A percentile compares a stretch with the other conserved stretches of the same genome.
Evolutionary conservation across 2,329 filamentous ascomycete genomes (phyloP).

Genomic region (Colletotrichum plurivorum): DNA sequence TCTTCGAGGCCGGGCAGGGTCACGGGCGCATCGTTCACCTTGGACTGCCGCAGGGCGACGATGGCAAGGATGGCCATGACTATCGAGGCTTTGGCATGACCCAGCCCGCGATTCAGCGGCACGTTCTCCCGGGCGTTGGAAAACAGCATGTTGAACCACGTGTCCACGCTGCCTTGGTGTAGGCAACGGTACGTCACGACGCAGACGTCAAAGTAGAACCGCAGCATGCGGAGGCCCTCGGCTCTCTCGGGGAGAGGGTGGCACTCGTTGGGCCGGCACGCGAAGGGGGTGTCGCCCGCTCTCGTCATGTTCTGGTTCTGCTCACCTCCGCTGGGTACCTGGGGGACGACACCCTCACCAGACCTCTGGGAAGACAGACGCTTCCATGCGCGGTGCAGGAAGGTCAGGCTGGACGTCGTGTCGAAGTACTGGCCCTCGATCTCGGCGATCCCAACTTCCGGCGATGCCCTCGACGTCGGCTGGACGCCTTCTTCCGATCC

Average conservation of each 20-base stretch:
- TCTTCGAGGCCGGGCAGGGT: neutral
- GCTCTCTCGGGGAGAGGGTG: conserved; percentile 42
- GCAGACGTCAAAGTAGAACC: conserved; percentile 71
- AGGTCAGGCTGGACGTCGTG: conserved; percentile 68
- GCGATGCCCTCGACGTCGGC: conserved; percentile 40
- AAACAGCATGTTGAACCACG: conserved; percentile 60
- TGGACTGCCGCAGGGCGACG: conserved; percentile 60
- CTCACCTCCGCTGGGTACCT: conserved; percentile 41
- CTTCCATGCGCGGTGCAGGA: conserved; percentile 68
- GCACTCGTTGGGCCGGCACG: conserved; percentile 21
- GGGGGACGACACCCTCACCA: conserved; percentile 44
- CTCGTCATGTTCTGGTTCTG: conserved; percentile 45
- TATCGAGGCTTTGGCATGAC: conserved; percentile 61
- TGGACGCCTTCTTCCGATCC: conserved; percentile 31
- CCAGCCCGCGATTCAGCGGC: conserved; percentile 55
- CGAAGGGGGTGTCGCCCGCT: conserved; percentile 49
- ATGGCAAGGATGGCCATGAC: conserved; percentile 64
- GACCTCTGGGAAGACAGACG: conserved; percentile 51
- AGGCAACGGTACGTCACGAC: conserved; percentile 72
- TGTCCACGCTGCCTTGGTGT: conserved; percentile 64
- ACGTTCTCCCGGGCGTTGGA: conserved; percentile 52
- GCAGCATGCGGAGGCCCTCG: conserved; percentile 43
- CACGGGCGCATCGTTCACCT: conserved; percentile 43
- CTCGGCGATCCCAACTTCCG: conserved; percentile 50
- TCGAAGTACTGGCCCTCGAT: conserved; percentile 70